Base-by-base conservation (phyloP, 495 filamentous ascomycete species). In the Hypoxylon lienhwacheense region DNA sequence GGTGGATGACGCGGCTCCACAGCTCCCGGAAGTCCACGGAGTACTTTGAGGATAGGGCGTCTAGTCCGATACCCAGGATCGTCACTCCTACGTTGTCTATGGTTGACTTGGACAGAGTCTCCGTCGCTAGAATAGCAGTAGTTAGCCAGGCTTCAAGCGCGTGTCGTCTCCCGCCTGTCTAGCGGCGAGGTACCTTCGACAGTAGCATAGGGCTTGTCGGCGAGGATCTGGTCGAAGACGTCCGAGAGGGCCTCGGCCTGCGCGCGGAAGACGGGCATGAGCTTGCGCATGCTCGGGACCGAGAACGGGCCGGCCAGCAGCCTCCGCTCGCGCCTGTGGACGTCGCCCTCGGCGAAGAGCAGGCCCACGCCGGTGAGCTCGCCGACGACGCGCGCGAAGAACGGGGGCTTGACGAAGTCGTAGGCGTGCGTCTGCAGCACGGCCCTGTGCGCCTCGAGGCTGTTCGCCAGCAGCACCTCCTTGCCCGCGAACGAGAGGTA, bases 61-160 rank as follows among this genome's bases (percentile, higher is more conserved):
- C 65, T 52, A 90, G 85, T 12, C 89, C 85, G 10, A 81, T 76
- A 0, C 85, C 85, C 54, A 90, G 78, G 2, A 84, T 82, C 0
- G 85, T 80, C 5, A 80, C 64, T 4, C 87, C 85, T 46, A 90
- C 88, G 28, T 88, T 84, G 48, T 89, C 87, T 7, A 90, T 81
- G 0, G 87, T 86, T 28, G 58, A 61, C 20, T 47, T 55, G 2
- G 64, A 64, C 1, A 66, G 21, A 5, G 54, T 39, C 11, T 64
- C 60, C 12, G 54, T 53, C 19, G 40, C 51, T 57, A 42, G 15
- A 49, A 39, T n/a, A 11, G 7, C 12, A 14, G 11, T 15, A 5
- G 24, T 53, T 11, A n/a, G n/a, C n/a, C n/a, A n/a, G n/a, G n/a
- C n/a, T n/a, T n/a, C n/a, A n/a, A n/a, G n/a, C n/a, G n/a, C n/a